These are phyloP conservation scores for Pleurotus djamor DNA, from an alignment of 768 basidiomycete genomes.

Conservation along the genomic window DNA sequence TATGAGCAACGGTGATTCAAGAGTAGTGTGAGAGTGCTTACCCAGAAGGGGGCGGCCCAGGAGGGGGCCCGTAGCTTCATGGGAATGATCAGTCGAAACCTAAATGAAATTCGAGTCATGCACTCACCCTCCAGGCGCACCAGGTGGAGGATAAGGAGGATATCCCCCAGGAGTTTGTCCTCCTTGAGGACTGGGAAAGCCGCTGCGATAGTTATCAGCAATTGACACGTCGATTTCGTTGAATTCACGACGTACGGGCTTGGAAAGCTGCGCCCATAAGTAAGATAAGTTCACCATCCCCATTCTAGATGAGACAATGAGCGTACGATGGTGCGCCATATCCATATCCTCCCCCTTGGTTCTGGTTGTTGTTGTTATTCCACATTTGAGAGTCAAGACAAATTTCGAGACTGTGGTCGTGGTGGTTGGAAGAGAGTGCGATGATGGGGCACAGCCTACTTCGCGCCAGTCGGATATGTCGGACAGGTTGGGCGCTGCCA, in stretches of 20 bases:
- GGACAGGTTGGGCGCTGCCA: too few relatives aligned
- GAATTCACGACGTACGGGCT: constrained; percentile 19
- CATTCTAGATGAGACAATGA: neutral
- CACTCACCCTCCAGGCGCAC: constrained; percentile 10
- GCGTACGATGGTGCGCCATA: constrained; percentile 20
- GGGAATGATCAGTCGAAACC: neutral
- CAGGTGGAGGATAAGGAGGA: constrained; percentile 25
- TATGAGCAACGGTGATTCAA: neutral
- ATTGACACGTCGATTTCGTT: constrained; percentile 2
- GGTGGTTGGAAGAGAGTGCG: neutral
- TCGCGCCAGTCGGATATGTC: too few relatives aligned
- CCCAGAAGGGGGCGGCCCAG: constrained; percentile 32
- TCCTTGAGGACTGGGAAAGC: constrained; percentile 14
- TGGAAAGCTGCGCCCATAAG: constrained; percentile 21
- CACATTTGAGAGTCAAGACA: constrained; percentile 19
- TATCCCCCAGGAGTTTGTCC: constrained; percentile 41
- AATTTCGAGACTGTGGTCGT: neutral
- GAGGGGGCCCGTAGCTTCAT: constrained; percentile 26
- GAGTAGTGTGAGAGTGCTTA: constrained; percentile 10
- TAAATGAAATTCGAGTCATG: neutral
- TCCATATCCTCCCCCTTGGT: constrained; percentile 11
- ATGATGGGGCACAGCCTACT: too few relatives aligned
- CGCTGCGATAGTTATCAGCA: constrained; percentile 6
- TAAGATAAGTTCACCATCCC: neutral
- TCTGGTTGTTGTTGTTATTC: constrained; percentile 31